Base-by-base conservation (phyloP, 805 yeast species). In the Spathaspora passalidarum region DNA sequence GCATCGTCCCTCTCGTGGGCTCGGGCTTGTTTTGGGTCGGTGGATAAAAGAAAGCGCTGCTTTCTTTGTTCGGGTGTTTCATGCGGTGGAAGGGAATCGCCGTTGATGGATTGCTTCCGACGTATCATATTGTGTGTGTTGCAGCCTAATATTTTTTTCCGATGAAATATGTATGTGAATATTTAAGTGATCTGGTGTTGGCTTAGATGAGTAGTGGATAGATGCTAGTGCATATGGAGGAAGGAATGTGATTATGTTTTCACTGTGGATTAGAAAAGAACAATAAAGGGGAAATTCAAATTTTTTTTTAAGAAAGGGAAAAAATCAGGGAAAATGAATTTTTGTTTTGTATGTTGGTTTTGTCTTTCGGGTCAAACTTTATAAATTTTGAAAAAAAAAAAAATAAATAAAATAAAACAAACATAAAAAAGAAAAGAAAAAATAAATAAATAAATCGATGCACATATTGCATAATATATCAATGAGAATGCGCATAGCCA, bases 1-100 rank as follows among this genome's bases (percentile, higher is more conserved):
- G 89, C 84, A 35, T 77, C 82, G 42, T 76, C 76, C 2, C 78
- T 72, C 56, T 82, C 76, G 57, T 43, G 40, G 5, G 38, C 32
- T 18, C 44, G 36, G 5, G 49, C 51, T 18, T 36, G 16, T 37
- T 79, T 78, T 3, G 86, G 81, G 49, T 84, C 89, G 1, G 62
- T 61, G 17, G 71, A 63, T 4, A 84, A 65, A 2, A 84, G 54
- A 53, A 65, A 84, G 42, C 84, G 63, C 25, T 62, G 62, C 49
- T 67, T 73, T 45, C 85, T 66, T 39, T 76, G 68, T 23, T 59
- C 40, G 13, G 32, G 18, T 8, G 54, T 47, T 47, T 56, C 59
- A 8, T n/a, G n/a, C n/a, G n/a, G n/a, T n/a, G n/a, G n/a, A n/a
- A n/a, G n/a, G n/a, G n/a, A n/a, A n/a, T n/a, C n/a, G n/a, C n/a